Conservation (phyloP, 352 stramenopile species). For the Pythium utonaiense region DNA sequence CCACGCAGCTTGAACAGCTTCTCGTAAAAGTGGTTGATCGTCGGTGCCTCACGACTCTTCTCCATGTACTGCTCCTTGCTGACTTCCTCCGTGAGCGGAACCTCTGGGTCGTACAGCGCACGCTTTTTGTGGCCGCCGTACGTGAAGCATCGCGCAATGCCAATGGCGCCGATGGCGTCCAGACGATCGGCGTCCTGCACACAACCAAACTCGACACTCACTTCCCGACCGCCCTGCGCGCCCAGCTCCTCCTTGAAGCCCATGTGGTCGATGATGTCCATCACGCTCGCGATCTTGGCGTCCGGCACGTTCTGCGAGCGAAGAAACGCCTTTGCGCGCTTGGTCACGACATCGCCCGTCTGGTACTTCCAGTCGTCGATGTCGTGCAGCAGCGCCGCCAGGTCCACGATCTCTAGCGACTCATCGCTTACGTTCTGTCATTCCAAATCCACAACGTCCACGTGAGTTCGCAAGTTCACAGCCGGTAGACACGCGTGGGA, state of each 20-base stretch:
- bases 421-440: slow-evolving; percentile 47
- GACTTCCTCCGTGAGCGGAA: slow-evolving; percentile 49
- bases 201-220: slow-evolving; percentile 75
- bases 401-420: slow-evolving; percentile 71
- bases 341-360: slow-evolving; percentile 43
- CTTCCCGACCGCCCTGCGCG: slow-evolving; percentile 15
- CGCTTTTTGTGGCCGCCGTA: slow-evolving; percentile 85
- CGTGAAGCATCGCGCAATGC: slow-evolving; percentile 90
- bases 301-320: slow-evolving; percentile 40
- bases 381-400: slow-evolving; percentile 86
- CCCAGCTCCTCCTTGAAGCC: slow-evolving; percentile 84
- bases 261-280: slow-evolving; percentile 81
- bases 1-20: slow-evolving; percentile 86
- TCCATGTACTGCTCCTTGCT: slow-evolving; percentile 83
- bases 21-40: slow-evolving; percentile 91
- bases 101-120: slow-evolving; percentile 68
- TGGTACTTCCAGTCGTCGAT: slow-evolving; percentile 91
- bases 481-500: background rate
- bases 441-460: background rate
- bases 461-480: background rate
- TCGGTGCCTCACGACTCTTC: slow-evolving; percentile 56
- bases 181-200: slow-evolving; percentile 89
- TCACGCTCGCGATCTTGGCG: slow-evolving; percentile 61
- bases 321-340: slow-evolving; percentile 59
- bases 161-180: slow-evolving; percentile 89